Evolutionary conservation across 306 rosid genomes (phyloP).

Genomic region (Dalbergia cochinchinensis): DNA sequence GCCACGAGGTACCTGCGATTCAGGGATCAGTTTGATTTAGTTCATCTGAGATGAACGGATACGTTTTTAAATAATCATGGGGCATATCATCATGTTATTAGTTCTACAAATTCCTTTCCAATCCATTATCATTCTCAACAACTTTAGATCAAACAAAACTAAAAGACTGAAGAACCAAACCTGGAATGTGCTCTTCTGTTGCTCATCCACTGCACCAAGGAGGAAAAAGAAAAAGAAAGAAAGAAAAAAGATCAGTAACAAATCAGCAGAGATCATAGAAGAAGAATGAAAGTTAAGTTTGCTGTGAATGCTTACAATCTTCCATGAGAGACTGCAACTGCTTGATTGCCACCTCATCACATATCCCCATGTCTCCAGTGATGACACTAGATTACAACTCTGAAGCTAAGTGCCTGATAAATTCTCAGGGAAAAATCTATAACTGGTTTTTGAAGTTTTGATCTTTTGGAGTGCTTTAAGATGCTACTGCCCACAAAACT

Average conservation of each 20-base stretch:
- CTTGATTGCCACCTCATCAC: conserved; percentile 77
- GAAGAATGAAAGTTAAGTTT: conserved; percentile 34
- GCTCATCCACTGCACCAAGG: conserved; percentile 73
- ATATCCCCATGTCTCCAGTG: conserved; percentile 64
- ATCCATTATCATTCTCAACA: background rate
- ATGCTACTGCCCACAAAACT: conserved; percentile 22
- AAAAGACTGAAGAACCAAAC: conserved; percentile 51
- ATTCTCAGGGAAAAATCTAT: conserved; percentile 20
- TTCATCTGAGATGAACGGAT: background rate
- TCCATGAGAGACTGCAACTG: conserved; percentile 75
- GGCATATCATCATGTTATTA: background rate
- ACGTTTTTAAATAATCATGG: background rate
- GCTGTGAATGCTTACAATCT: conserved; percentile 56
- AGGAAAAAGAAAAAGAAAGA: background rate
- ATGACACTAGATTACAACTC: conserved; percentile 24
- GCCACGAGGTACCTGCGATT: conserved; percentile 21
- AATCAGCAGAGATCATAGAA: conserved; percentile 42
- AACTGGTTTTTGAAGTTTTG: conserved; percentile 42
- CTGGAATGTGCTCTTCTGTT: conserved; percentile 75
- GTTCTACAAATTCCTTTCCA: background rate
- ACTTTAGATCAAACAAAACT: background rate
- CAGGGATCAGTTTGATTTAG: conserved; percentile 30
- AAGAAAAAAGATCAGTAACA: background rate
- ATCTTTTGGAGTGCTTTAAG: background rate
- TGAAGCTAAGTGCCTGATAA: background rate